Conservation (phyloP, 345 rosid species). For the Sapria himalayana region DNA sequence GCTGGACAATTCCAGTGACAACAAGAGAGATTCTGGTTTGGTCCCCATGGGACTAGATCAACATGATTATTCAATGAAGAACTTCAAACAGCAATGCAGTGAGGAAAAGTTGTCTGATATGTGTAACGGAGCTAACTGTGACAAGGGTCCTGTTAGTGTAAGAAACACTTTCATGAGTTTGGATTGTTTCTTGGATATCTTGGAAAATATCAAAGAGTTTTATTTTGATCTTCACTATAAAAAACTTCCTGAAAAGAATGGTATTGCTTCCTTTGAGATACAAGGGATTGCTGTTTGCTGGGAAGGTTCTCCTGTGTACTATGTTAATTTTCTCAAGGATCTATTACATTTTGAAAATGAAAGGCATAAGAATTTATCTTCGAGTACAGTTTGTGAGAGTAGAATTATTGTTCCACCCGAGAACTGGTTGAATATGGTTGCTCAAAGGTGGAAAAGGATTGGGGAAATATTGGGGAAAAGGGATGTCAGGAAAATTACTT, state of each 20-base stretch:
- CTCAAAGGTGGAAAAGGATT: conserved; percentile 54
- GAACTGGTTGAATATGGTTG: conserved; percentile 25
- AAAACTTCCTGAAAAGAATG: conserved; percentile 27
- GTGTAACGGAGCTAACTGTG: conserved; percentile 14
- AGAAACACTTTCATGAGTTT: conserved; percentile 47
- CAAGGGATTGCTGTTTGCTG: conserved; percentile 88
- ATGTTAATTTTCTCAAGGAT: conserved; percentile 63
- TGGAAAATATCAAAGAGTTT: conserved; percentile 48
- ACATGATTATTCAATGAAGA: too few relatives aligned
- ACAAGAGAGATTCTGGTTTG: conserved; percentile 8
- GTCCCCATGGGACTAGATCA: too few relatives aligned
- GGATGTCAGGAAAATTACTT: conserved; percentile 46
- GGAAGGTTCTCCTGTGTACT: conserved; percentile 69
- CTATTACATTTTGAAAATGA: conserved; percentile 24
- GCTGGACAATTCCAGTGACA: conserved; percentile 7
- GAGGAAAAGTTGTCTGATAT: conserved; percentile 11
- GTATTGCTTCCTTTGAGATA: conserved; percentile 37
- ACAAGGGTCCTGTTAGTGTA: conserved; percentile 58
- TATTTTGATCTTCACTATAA: conserved; percentile 73
- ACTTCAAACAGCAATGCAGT: too few relatives aligned
- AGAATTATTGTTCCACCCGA: conserved; percentile 13
- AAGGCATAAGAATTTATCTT: conserved; percentile 15
- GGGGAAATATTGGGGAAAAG: conserved; percentile 44
- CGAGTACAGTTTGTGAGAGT: conserved; percentile 17
- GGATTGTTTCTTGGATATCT: conserved; percentile 70